Conservation (phyloP, 345 rosid genomes). For the Dimocarpus longan region DNA sequence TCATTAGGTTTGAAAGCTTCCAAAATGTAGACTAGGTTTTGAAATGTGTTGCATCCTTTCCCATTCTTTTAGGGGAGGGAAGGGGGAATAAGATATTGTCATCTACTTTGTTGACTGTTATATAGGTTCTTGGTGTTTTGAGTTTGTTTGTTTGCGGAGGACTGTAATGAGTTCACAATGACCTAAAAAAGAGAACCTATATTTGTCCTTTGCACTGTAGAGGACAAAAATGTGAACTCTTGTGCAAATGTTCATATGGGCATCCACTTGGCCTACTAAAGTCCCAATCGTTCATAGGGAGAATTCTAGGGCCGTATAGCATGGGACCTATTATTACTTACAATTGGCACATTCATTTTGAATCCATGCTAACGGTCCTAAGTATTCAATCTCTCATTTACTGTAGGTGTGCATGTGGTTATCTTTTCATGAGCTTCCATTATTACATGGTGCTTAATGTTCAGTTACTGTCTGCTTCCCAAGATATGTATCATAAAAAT, state of each 20-base stretch:
- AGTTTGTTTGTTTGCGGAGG: background rate
- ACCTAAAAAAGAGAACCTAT: background rate
- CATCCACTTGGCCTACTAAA: background rate
- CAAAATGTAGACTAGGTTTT: background rate
- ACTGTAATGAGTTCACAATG: background rate
- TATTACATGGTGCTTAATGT: background rate
- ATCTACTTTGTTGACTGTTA: background rate
- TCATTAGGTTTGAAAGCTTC: background rate
- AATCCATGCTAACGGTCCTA: background rate
- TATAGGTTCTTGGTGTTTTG: background rate
- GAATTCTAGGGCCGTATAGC: background rate
- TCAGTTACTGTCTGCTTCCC: background rate
- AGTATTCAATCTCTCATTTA: background rate
- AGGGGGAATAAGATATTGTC: background rate
- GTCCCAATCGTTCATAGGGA: background rate
- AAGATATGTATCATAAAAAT: background rate
- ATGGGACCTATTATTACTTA: background rate
- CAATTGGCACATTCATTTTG: background rate
- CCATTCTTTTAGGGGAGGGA: background rate
- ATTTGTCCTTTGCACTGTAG: background rate
- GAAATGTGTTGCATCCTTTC: background rate
- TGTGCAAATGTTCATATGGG: background rate
- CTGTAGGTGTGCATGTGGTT: background rate
- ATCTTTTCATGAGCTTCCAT: conserved; percentile 3
- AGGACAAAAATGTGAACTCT: background rate